Base-by-base conservation (phyloP, 768 basidiomycete genomes). In the Cantharellus anzutake region DNA sequence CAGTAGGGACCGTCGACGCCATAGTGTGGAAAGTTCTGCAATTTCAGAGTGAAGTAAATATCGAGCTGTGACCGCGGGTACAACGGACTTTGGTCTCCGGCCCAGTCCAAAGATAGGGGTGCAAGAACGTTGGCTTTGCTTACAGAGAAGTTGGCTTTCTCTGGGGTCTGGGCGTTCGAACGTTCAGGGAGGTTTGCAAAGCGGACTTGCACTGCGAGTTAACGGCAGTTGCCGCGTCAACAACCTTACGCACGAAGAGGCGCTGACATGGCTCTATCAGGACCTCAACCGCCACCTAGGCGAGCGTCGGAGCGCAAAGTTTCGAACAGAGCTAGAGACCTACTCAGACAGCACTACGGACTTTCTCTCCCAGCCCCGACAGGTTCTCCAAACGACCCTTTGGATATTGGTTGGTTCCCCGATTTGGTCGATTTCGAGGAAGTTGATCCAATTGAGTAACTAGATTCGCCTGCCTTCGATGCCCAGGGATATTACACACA, bases 331-430 rank as follows among this genome's bases (percentile, higher is more conserved):
- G 88, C 88, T 7, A 75, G 83, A 64, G 86, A 90, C 67, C 68
- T 91, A 56, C 66, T 92, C 57, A 75, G 90, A 65, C 88, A 86
- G 64, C 89, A 93, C 66, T 93, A 93, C 75, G 87, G 88, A 3
- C 72, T 86, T n/a, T 82, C 81, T 0, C 80, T 80, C 40, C 88
- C 86, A 7, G 74, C 78, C 2, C 78, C 85, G 29, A 74, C 76
- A 2, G 80, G 79, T 39, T 77, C 76, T 44, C 72, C 71, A 40
- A 74, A 75, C 58, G 88, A 90, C 68, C 84, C 86, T 11, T 86
- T 89, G 84, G 85, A 87, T 65, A 71, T 91, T 3, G 66, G 66
- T 65, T 34, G 35, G 3, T n/a, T 41, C 56, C 57, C 39, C 11
- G 29, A 4, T 42, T 3, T n/a, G 20, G 20, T 16, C 37, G 11